Conservation (phyloP, 805 yeast species). For the Komagataella pastoris region DNA sequence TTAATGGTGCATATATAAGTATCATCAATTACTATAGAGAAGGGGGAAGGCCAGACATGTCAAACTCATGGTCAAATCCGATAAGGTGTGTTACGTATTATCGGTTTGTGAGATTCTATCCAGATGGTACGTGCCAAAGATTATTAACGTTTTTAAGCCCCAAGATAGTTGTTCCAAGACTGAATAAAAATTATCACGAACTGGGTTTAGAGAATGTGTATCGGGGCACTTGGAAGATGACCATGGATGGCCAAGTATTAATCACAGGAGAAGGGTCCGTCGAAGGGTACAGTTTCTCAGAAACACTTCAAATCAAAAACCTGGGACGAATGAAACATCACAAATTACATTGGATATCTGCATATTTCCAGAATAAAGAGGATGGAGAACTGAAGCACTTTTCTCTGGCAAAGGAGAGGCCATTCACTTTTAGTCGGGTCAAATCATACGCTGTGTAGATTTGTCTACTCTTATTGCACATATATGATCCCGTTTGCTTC, state of each 20-base stretch:
- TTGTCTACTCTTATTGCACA: neutral
- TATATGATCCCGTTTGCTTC: slow-evolving; percentile 17
- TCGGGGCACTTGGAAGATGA: slow-evolving; percentile 45
- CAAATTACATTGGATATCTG: slow-evolving; percentile 58
- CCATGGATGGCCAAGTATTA: slow-evolving; percentile 36
- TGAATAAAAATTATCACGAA: slow-evolving; percentile 20
- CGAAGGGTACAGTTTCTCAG: slow-evolving; percentile 47
- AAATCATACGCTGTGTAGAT: slow-evolving; percentile 16
- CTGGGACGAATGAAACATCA: slow-evolving; percentile 55
- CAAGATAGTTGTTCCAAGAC: slow-evolving; percentile 41
- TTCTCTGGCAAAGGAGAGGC: slow-evolving; percentile 57
- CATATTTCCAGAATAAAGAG: slow-evolving; percentile 42
- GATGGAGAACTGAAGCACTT: slow-evolving; percentile 43
- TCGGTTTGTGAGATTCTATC: slow-evolving; percentile 69
- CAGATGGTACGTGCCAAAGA: slow-evolving; percentile 63
- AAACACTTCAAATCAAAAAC: slow-evolving; percentile 43
- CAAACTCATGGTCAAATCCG: slow-evolving; percentile 60
- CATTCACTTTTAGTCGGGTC: slow-evolving; percentile 66
- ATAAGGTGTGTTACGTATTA: slow-evolving; percentile 79
- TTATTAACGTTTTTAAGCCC: slow-evolving; percentile 69
- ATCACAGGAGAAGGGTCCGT: slow-evolving; percentile 46
- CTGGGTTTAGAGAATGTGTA: slow-evolving; percentile 21
- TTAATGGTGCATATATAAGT: slow-evolving; percentile 75
- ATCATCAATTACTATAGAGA: slow-evolving; percentile 75
- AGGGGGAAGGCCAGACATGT: slow-evolving; percentile 60